Evolutionary conservation across 2,329 filamentous ascomycete genomes (phyloP), one percentile per base, ranked within the genome.

Genomic region (Stemphylium beticola): DNA sequence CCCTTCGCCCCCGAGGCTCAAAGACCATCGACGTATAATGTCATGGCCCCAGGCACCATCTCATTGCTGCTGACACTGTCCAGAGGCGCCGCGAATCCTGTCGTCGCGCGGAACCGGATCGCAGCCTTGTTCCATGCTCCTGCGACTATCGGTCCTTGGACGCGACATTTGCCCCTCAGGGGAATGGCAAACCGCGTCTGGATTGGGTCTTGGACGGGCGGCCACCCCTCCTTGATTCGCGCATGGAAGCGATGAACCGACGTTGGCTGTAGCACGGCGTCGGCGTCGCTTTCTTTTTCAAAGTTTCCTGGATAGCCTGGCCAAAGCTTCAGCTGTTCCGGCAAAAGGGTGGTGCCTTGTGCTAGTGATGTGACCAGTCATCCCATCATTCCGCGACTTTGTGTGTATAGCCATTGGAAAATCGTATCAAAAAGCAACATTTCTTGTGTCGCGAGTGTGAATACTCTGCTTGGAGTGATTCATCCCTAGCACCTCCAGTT

Each of bases 261-360:
- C 48, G 55, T 52, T 70, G 66, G 67, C 62, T 67, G 59, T 64
- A 69, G 66, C 69, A 64, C 64, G 48, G 65, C 60, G 50, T 46
- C 52, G 53, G 53, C 57, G 52, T 33, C 33, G 49, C 57, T 63
- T 65, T 57, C 57, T 65, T 61, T 62, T 64, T 49, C 40, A 61
- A 63, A 63, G 53, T 57, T 56, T 65, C 54, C 53, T 53, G 56
- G 53, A 47, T 49, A 38, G 50, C 42, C 46, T 65, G 71, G 70
- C 60, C 69, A 61, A 60, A 69, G 71, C 71, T n/a, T 64, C 45
- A 48, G 57, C 55, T 59, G 49, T 55, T 10, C 39, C 49, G 49
- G 36, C 33, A 55, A 45, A 61, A 58, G 58, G 55, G 61, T 60
- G 58, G 57, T 58, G 57, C 60, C 58, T 49, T 49, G 62, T 51